phyloP scores from a whole-genome alignment of 163 green algal species.

The Prototheca cutis region DNA sequence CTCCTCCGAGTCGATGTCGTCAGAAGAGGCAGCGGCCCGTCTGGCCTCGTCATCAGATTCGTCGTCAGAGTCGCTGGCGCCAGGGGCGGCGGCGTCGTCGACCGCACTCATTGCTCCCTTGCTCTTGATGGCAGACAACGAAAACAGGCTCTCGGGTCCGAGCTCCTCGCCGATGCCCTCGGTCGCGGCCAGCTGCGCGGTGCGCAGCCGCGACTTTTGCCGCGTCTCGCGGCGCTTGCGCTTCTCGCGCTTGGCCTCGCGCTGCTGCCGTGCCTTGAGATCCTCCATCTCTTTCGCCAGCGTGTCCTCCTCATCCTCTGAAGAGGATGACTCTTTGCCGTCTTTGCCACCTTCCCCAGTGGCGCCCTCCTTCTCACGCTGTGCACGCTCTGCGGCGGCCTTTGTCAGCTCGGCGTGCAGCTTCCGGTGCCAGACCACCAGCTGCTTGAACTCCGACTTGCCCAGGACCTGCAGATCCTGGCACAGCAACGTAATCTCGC shows the following conservation, averaged over 20 bases:
- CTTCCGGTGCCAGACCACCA: slow-evolving; percentile 69
- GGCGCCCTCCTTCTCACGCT: slow-evolving; percentile 10
- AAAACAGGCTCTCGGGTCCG: slow-evolving; percentile 40
- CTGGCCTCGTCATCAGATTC: no score
- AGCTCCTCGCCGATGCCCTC: slow-evolving; percentile 37
- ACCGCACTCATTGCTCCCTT: no score
- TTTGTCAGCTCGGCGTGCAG: slow-evolving; percentile 39
- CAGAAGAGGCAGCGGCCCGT: no score
- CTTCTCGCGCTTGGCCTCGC: slow-evolving; percentile 50
- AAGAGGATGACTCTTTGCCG: slow-evolving; percentile 17
- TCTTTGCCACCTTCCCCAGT: slow-evolving; percentile 12
- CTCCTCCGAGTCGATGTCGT: slow-evolving; percentile 22
- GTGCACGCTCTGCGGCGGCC: slow-evolving; percentile 14
- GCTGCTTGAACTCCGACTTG: slow-evolving; percentile 91
- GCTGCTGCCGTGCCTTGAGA: slow-evolving; percentile 51
- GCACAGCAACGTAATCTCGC: slow-evolving; percentile 69
- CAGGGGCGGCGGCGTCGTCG: no score
- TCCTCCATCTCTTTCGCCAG: slow-evolving; percentile 80
- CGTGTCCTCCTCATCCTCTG: slow-evolving; percentile 44
- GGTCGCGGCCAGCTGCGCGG: slow-evolving; percentile 42
- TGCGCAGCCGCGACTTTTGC: slow-evolving; percentile 54
- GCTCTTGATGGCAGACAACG: slow-evolving; percentile 22
- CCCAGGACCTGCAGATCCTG: slow-evolving; percentile 68
- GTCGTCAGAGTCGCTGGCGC: no score
- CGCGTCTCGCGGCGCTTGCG: slow-evolving; percentile 55